These are phyloP conservation scores for Chalaropsis thielavioides DNA, from an alignment of 2,329 filamentous ascomycete species.

Conservation along the genomic window DNA sequence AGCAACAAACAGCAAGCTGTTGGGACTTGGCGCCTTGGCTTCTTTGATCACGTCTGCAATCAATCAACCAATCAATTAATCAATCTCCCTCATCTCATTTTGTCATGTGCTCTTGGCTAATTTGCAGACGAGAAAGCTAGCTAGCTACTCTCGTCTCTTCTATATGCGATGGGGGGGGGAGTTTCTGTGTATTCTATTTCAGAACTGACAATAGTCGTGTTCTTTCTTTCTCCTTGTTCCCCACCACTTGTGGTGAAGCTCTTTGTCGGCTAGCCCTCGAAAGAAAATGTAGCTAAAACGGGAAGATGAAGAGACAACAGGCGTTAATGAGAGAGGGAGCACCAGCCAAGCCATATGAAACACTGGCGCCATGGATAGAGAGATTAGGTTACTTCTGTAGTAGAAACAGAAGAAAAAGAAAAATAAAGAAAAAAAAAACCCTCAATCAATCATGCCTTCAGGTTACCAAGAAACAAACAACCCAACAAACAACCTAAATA, in stretches of 20 bases:
- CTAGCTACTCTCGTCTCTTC: background rate
- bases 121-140: background rate
- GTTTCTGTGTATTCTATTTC: background rate
- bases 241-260: background rate
- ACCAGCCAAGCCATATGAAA: conserved; percentile 15
- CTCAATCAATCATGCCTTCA: no score
- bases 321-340: conserved; percentile 1
- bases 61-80: no score
- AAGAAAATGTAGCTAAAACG: background rate
- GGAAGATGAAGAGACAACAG: background rate
- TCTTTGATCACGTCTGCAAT: background rate
- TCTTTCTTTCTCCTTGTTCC: background rate
- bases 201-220: background rate
- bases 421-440: background rate
- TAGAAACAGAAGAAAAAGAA: background rate
- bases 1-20: background rate
- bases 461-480: background rate
- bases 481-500: conserved; percentile 2
- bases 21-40: background rate
- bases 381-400: background rate
- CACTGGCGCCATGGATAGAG: conserved; percentile 8
- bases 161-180: background rate
- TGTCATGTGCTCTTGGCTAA: background rate
- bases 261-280: background rate
- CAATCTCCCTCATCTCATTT: background rate